Conservation (phyloP, 306 rosid species). For the Urtica urens region DNA sequence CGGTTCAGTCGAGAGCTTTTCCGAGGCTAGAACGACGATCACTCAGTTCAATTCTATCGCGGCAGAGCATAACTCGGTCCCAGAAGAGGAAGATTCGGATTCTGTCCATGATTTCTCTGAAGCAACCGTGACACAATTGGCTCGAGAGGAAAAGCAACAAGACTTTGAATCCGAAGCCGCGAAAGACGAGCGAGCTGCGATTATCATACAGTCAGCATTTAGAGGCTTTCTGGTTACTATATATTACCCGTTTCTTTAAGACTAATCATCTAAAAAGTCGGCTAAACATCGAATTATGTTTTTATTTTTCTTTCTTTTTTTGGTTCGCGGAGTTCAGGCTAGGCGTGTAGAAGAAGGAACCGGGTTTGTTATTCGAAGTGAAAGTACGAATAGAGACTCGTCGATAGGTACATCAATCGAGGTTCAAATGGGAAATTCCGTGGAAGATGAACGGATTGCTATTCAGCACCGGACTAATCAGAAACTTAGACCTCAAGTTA, state of each 20-base stretch:
- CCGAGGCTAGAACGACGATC: slow-evolving; percentile 20
- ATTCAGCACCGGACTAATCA: slow-evolving; percentile 30
- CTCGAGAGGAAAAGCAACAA: slow-evolving; percentile 14
- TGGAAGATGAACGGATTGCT: slow-evolving; percentile 33
- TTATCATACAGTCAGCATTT: slow-evolving; percentile 63
- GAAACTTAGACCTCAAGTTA: slow-evolving; percentile 38
- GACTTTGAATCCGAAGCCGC: slow-evolving; percentile 17
- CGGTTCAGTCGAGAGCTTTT: slow-evolving; percentile 45
- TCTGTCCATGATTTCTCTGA: slow-evolving; percentile 58
- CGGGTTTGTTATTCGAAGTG: slow-evolving; percentile 7
- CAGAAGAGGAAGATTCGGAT: slow-evolving; percentile 54
- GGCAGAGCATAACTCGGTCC: slow-evolving; percentile 63
- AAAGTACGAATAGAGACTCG: slow-evolving; percentile 48
- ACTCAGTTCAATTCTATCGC: slow-evolving; percentile 42
- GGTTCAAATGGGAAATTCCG: slow-evolving; percentile 62
- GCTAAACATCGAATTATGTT: background rate
- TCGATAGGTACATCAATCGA: slow-evolving; percentile 59
- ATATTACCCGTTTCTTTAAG: too few species aligned
- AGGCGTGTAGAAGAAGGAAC: slow-evolving; percentile 30
- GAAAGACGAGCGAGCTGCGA: slow-evolving; percentile 59
- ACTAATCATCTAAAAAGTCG: too few species aligned
- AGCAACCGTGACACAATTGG: slow-evolving; percentile 43
- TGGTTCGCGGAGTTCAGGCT: slow-evolving; percentile 37
- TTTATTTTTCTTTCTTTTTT: slow-evolving; percentile 6
- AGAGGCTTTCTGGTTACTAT: slow-evolving; percentile 52